phyloP scores from a whole-genome alignment of 805 yeast genomes.

The Ascoidea rubescens region DNA sequence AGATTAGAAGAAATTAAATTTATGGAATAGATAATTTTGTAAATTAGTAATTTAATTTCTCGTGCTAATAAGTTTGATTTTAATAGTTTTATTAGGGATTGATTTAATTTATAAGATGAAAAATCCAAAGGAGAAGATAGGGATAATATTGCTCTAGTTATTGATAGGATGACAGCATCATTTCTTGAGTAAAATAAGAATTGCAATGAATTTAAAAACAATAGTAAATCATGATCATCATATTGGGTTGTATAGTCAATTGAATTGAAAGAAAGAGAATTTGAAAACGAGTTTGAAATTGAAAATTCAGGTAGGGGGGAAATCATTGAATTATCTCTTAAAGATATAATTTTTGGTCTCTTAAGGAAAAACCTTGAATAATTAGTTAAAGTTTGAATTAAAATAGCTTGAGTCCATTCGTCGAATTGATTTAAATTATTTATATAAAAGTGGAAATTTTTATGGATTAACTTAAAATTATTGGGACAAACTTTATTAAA shows the following conservation, averaged over 20 bases:
- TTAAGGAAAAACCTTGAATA: constrained; percentile 53
- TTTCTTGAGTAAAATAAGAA: constrained; percentile 36
- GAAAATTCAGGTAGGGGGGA: constrained; percentile 28
- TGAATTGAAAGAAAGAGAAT: background rate
- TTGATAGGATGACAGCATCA: constrained; percentile 47
- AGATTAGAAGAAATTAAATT: background rate
- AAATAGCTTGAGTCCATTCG: constrained; percentile 51
- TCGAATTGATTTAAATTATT: constrained; percentile 38
- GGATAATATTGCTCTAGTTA: constrained; percentile 39
- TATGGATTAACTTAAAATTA: constrained; percentile 55
- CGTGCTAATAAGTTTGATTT: background rate
- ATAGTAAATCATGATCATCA: constrained; percentile 40
- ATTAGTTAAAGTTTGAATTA: constrained; percentile 49
- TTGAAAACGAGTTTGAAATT: constrained; percentile 22
- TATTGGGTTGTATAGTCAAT: constrained; percentile 13
- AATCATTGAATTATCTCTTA: constrained; percentile 16
- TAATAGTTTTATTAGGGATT: background rate
- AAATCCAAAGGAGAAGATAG: constrained; percentile 46
- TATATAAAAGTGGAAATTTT: constrained; percentile 48
- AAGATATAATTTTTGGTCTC: constrained; percentile 30
- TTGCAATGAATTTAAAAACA: constrained; percentile 35
- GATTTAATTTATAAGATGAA: constrained; percentile 17
- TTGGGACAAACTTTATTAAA: constrained; percentile 39
- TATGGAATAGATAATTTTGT: too few species aligned
- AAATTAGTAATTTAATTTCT: background rate